Evolutionary conservation across 805 yeast genomes (phyloP), one percentile per base, ranked within the genome.

Genomic region (Ascoidea asiatica): DNA sequence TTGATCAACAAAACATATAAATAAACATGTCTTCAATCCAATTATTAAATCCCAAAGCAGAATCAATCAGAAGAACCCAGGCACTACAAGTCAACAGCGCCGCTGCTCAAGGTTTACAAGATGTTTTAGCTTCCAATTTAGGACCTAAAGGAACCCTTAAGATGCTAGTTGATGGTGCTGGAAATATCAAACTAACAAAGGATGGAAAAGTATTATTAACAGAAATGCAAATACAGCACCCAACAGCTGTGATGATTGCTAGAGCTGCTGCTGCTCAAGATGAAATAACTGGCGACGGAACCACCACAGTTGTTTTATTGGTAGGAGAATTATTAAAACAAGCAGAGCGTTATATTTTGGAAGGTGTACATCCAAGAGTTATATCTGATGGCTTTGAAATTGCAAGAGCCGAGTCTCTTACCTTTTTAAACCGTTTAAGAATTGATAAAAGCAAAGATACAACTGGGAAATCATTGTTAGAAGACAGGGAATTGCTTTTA

Each of bases 231-330:
- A 90, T 90, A 63, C 92, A 84, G 60, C 79, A 83, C 50, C 94
- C 94, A 8, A 84, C 94, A 3, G 94, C 94, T 0, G 84, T 83
- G 35, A 77, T 83, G 84, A 83, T 83, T 65, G 95, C 98, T 2
- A 75, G 97, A 52, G 98, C 97, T 13, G 98, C 98, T 42, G 79
- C 95, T 40, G 97, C 98, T 0, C 98, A 92, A 65, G 98, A 92
- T 62, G 98, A 92, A 63, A 87, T 92, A 59, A 85, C 97, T n/a
- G 98, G 98, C 43, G 98, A 92, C 64, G 98, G 98, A 51, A 92
- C 98, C 45, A 90, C 97, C 5, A 83, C 96, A 1, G 98, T 92
- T 44, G 90, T 89, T 40, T 70, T 94, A 50, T 72, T 89, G 45
- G 98, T 92, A 39, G 98, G 98, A 45, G 97, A 90, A 62, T 69